Evolutionary conservation across 805 yeast species (phyloP), one percentile per base, ranked within the genome.

Genomic region (Zygosaccharomyces lentus): DNA sequence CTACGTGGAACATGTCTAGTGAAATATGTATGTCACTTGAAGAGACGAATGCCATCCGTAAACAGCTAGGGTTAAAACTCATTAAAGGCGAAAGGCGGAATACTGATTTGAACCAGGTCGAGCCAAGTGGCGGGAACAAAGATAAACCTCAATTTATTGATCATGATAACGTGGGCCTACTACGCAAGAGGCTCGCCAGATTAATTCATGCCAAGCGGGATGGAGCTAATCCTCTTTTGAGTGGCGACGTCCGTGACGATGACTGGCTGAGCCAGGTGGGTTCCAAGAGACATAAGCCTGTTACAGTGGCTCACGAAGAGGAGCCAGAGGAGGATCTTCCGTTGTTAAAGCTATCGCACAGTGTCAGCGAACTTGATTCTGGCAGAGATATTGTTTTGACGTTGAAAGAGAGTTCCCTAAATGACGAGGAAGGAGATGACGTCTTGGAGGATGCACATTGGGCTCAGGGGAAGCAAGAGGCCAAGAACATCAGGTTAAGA

Each of bases 351-450:
- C 68, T 81, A 2, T 76, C 72, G 0, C 85, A 81, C n/a, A 74
- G 73, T n/a, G 56, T 81, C 9, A 52, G 56, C 2, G 56, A 59
- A 10, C 52, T 73, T 1, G 52, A 65, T n/a, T 69, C 71, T 6
- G 76, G 70, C 0, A 59, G 65, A 4, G 73, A 69, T 23, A 67
- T 73, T 3, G 68, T 83, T 2, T 65, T 85, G 42, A 84, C 89
- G 0, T 66, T 84, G 41, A 73, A 78, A 67, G 75, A 67, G 26
- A 61, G 61, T 13, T 67, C 62, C 8, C 67, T 66, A 3, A 27
- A 57, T 17, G 59, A 51, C 27, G 60, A 54, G 1, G 68, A 65
- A 19, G 67, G 62, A 7, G 64, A 58, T 43, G 64, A 58, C 41
- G 50, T 54, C 6, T 51, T 64, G 16, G 67, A 62, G 43, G 54